Evolutionary conservation across 1,139 yeast species (phyloP).

Genomic region (Debaryomyces sp.): DNA sequence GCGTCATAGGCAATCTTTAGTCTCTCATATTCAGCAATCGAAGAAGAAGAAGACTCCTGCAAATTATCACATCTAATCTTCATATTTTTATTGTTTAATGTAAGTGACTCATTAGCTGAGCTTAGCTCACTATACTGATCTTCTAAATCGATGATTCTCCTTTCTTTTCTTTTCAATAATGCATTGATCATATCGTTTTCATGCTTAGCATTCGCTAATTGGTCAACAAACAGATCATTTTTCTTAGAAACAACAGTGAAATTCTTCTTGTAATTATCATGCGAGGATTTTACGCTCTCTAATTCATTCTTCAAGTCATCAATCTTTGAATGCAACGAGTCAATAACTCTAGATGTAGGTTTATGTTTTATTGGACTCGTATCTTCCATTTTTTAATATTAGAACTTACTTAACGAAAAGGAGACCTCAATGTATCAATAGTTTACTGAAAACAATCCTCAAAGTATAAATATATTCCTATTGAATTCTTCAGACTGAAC

Average conservation of each 20-base stretch:
- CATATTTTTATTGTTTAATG: constrained; percentile 50
- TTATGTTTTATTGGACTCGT: constrained; percentile 27
- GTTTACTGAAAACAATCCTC: background rate
- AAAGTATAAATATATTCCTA: background rate
- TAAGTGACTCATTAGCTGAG: constrained; percentile 46
- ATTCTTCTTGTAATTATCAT: constrained; percentile 50
- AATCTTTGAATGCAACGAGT: constrained; percentile 56
- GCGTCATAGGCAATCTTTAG: constrained; percentile 66
- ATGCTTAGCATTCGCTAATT: constrained; percentile 67
- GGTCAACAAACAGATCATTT: constrained; percentile 65
- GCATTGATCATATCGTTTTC: constrained; percentile 71
- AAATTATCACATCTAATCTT: constrained; percentile 52
- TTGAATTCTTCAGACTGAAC: background rate
- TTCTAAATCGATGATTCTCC: constrained; percentile 65
- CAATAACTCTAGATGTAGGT: constrained; percentile 57
- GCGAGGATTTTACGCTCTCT: constrained; percentile 40
- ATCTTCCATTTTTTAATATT: constrained; percentile 14
- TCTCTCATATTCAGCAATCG: constrained; percentile 58
- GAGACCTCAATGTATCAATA: background rate
- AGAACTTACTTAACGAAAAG: background rate
- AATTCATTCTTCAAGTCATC: constrained; percentile 56
- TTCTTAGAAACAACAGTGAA: constrained; percentile 48
- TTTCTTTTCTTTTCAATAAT: constrained; percentile 61
- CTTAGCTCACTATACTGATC: constrained; percentile 51
- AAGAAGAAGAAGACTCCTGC: constrained; percentile 48